phyloP scores from a whole-genome alignment of 495 filamentous ascomycete species.

The Letharia lupina region DNA sequence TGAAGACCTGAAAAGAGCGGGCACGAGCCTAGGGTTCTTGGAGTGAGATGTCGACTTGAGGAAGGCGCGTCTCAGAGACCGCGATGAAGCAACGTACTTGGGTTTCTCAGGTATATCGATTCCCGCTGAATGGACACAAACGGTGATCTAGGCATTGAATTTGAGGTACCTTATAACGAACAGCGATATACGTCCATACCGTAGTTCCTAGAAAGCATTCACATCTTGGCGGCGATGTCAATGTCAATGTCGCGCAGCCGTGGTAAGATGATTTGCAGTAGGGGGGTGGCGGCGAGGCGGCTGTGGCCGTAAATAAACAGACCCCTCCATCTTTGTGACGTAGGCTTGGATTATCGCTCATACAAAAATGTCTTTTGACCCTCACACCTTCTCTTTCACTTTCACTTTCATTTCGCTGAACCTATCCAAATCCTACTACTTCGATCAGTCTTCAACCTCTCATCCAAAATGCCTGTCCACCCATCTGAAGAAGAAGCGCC shows the following conservation, averaged over 20 bases:
- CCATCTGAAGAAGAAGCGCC: constrained; percentile 35
- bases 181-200: too few species aligned
- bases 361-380: neutral
- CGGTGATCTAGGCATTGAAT: too few species aligned
- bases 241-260: neutral
- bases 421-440: neutral
- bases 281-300: neutral
- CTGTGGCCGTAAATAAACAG: neutral
- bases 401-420: too few species aligned
- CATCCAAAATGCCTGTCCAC: constrained; percentile 32
- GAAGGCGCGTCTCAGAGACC: too few species aligned
- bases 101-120: too few species aligned
- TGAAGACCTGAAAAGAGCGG: too few species aligned
- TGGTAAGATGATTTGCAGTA: neutral
- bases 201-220: too few species aligned
- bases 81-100: too few species aligned
- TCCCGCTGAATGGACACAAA: too few species aligned
- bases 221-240: neutral
- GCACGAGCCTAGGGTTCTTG: too few species aligned
- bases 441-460: neutral
- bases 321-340: neutral
- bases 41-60: too few species aligned
- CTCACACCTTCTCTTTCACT: neutral
- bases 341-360: neutral
- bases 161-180: too few species aligned